phyloP scores from a whole-genome alignment of 768 basidiomycete species.

The Boletus reticulatus region DNA sequence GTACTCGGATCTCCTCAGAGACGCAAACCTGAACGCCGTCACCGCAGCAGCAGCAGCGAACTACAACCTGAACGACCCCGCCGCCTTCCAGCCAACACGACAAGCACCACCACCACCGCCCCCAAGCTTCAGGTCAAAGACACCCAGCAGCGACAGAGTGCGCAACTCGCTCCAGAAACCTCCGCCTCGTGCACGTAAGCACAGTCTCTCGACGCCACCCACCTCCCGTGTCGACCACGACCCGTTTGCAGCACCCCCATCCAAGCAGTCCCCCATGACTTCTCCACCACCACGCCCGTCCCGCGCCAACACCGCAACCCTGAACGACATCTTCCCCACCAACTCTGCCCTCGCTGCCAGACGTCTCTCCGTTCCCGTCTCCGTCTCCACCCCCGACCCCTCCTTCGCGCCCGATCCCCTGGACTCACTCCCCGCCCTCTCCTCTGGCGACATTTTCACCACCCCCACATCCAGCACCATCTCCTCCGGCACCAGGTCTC shows the following conservation, averaged over 20 bases:
- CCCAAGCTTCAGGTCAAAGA: conserved; percentile 27
- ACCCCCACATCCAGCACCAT: background rate
- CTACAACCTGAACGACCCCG: conserved; percentile 32
- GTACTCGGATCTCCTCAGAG: conserved; percentile 68
- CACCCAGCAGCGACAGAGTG: conserved; percentile 26
- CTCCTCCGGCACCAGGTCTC: conserved; percentile 35
- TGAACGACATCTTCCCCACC: conserved; percentile 67
- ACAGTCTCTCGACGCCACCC: conserved; percentile 35
- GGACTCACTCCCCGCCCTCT: conserved; percentile 23
- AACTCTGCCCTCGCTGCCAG: conserved; percentile 42
- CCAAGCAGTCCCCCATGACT: conserved; percentile 10
- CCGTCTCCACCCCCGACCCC: conserved; percentile 26
- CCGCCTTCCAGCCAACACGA: conserved; percentile 38
- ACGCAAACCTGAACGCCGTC: conserved; percentile 55
- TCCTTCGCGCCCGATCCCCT: conserved; percentile 19
- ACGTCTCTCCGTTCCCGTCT: conserved; percentile 50
- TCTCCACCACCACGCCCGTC: conserved; percentile 71
- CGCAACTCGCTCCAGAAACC: conserved; percentile 67
- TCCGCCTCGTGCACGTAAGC: conserved; percentile 51
- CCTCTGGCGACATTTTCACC: conserved; percentile 12
- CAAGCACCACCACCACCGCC: conserved; percentile 43
- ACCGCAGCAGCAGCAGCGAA: conserved; percentile 36
- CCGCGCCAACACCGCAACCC: conserved; percentile 78
- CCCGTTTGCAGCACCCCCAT: conserved; percentile 48
- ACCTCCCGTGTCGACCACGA: conserved; percentile 34